phyloP scores from a whole-genome alignment of 1,284 basidiomycete genomes.

The Agaricales sp. region DNA sequence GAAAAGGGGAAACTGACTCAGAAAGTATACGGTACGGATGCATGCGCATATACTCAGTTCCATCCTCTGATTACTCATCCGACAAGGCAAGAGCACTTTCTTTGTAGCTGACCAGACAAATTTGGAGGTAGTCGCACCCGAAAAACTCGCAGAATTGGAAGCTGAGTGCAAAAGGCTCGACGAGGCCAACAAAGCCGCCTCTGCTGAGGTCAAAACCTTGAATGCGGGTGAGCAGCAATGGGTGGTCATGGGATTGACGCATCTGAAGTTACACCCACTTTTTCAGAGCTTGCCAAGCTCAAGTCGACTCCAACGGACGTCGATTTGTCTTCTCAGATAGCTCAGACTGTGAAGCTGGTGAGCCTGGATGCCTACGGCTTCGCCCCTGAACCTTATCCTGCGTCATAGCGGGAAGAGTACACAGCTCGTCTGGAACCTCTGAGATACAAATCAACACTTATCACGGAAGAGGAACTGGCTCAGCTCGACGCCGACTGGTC shows the following conservation, averaged over 20 bases:
- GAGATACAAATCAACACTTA: slow-evolving; percentile 50
- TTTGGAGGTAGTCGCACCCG: slow-evolving; percentile 46
- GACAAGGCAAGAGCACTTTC: slow-evolving; percentile 70
- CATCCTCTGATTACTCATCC: slow-evolving; percentile 12
- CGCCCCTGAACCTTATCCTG: slow-evolving; percentile 2
- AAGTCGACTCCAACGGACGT: slow-evolving; percentile 57
- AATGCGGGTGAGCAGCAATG: slow-evolving; percentile 35
- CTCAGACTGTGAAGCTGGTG: slow-evolving; percentile 33
- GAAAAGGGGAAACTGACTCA: slow-evolving; percentile 68
- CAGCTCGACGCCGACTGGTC: slow-evolving; percentile 56
- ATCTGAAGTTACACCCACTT: slow-evolving; percentile 6
- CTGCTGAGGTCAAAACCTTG: slow-evolving; percentile 37
- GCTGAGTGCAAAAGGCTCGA: slow-evolving; percentile 43
- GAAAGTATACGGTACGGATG: slow-evolving; percentile 62
- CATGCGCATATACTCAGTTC: not conserved
- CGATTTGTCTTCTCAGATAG: slow-evolving; percentile 45
- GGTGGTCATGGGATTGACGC: slow-evolving; percentile 5
- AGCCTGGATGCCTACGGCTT: slow-evolving; percentile 9
- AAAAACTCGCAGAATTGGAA: slow-evolving; percentile 48
- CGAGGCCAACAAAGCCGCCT: slow-evolving; percentile 47
- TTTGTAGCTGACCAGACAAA: slow-evolving; percentile 71
- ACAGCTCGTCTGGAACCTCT: slow-evolving; percentile 47
- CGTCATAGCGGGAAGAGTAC: not conserved
- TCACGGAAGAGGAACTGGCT: slow-evolving; percentile 56
- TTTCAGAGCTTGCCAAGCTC: slow-evolving; percentile 51